These are phyloP conservation scores for Beta lomatogona DNA, from an alignment of 179 eudicot genomes.

Conservation along the genomic window DNA sequence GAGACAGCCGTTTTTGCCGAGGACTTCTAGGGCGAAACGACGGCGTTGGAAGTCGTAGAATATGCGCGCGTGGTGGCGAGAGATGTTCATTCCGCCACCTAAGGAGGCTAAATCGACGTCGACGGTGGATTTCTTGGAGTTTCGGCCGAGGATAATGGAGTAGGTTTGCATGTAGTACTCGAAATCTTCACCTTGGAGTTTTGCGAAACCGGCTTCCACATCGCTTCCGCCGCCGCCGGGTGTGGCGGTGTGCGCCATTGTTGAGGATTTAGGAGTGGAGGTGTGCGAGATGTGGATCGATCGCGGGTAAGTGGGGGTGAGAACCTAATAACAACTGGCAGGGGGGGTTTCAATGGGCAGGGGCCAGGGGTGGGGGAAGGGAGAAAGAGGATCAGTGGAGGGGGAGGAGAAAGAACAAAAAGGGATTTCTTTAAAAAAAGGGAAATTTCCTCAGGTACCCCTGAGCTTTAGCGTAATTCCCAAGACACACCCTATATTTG, in stretches of 20 bases:
- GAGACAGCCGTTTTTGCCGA: slow-evolving; percentile 88
- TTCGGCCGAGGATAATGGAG: slow-evolving; percentile 86
- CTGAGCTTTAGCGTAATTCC: too few relatives aligned
- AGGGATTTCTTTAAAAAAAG: too few relatives aligned
- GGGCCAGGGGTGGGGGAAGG: too few relatives aligned
- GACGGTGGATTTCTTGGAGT: slow-evolving; percentile 82
- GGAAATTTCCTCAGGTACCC: too few relatives aligned
- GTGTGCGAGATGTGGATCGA: not conserved
- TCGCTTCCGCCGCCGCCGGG: slow-evolving; percentile 48
- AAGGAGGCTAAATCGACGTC: slow-evolving; percentile 92
- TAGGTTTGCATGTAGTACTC: slow-evolving; percentile 98
- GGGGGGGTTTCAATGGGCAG: too few relatives aligned
- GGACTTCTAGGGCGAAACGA: slow-evolving; percentile 85
- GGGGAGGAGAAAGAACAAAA: too few relatives aligned
- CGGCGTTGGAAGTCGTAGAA: slow-evolving; percentile 91
- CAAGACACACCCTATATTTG: too few relatives aligned
- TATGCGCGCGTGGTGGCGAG: slow-evolving; percentile 97
- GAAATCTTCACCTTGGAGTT: slow-evolving; percentile 93
- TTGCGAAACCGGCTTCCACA: slow-evolving; percentile 92
- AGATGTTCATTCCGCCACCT: slow-evolving; percentile 99
- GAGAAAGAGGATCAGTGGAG: too few relatives aligned
- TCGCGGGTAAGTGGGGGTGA: not conserved
- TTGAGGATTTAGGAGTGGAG: not conserved
- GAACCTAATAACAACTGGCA: too few relatives aligned
- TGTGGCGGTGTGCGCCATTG: slow-evolving; percentile 24